Evolutionary conservation across 1,284 basidiomycete species (phyloP).

Genomic region (Anthracocystis panici-leucophaei): DNA sequence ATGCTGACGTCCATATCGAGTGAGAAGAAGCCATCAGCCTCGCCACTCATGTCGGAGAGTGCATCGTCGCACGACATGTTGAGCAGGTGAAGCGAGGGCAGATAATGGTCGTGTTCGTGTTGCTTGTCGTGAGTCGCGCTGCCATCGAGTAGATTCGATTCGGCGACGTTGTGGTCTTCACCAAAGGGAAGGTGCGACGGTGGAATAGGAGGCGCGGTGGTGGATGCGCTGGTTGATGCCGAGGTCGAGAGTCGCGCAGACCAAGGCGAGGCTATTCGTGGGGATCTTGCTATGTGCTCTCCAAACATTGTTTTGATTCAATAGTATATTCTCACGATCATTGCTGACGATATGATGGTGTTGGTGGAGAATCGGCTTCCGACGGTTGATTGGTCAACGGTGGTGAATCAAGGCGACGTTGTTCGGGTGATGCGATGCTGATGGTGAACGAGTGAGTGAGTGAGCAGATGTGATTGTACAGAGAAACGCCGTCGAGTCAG

Average conservation of each 20-base stretch:
- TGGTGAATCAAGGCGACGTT: not conserved
- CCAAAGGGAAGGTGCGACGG: slow-evolving; percentile 11
- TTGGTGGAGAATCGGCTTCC: not conserved
- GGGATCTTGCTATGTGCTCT: slow-evolving; percentile 31
- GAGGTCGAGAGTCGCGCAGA: slow-evolving; percentile 45
- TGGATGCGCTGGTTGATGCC: slow-evolving; percentile 38
- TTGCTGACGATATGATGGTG: slow-evolving; percentile 15
- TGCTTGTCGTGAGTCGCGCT: slow-evolving; percentile 3
- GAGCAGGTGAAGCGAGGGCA: slow-evolving; percentile 40
- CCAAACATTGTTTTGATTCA: slow-evolving; percentile 30
- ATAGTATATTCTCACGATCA: slow-evolving; percentile 45
- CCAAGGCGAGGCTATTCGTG: slow-evolving; percentile 44
- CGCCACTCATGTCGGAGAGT: slow-evolving; percentile 38
- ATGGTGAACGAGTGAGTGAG: not conserved
- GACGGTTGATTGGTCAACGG: not conserved
- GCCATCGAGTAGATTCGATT: not conserved
- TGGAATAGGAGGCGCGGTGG: slow-evolving; percentile 39
- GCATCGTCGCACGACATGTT: slow-evolving; percentile 44
- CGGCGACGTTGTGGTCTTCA: not conserved
- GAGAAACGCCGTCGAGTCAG: slow-evolving; percentile 3
- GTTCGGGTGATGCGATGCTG: slow-evolving; percentile 5
- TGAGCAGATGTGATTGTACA: not conserved
- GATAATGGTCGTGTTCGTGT: slow-evolving; percentile 2
- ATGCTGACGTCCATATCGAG: slow-evolving; percentile 59
- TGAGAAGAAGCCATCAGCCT: slow-evolving; percentile 57